Conservation (phyloP, 1,139 yeast genomes). For the Taphrina confusa region DNA sequence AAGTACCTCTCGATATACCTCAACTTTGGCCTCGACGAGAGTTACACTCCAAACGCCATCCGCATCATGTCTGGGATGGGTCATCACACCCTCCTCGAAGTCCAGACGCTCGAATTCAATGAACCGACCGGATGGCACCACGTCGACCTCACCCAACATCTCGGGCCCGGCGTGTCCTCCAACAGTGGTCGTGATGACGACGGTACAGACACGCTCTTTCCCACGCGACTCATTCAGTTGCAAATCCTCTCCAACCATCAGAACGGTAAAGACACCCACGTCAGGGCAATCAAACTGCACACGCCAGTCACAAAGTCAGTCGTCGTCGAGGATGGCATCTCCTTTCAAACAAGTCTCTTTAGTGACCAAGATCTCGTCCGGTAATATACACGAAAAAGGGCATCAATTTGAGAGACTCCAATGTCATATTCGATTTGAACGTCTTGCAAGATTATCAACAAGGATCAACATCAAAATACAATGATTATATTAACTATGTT, state of each 20-base stretch:
- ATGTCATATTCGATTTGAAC: too few species aligned
- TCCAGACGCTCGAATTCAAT: conserved; percentile 62
- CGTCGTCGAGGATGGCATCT: conserved; percentile 4
- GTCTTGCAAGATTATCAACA: too few species aligned
- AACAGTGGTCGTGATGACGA: not conserved
- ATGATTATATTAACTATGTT: too few species aligned
- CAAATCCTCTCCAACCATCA: conserved; percentile 82
- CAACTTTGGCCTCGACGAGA: conserved; percentile 72
- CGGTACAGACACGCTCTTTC: not conserved
- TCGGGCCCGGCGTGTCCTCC: not conserved
- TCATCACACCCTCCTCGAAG: conserved; percentile 77
- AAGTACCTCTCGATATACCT: conserved; percentile 66
- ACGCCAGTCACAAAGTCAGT: conserved; percentile 46
- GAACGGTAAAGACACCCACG: conserved; percentile 93
- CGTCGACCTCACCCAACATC: conserved; percentile 50
- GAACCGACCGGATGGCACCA: conserved; percentile 86
- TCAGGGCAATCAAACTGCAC: conserved; percentile 67
- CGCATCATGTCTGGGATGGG: conserved; percentile 79
- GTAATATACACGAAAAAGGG: too few species aligned
- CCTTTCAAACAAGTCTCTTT: not conserved
- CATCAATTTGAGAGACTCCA: too few species aligned
- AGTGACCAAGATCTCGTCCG: not conserved
- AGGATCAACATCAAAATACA: too few species aligned
- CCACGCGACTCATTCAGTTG: conserved; percentile 62
- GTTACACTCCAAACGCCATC: conserved; percentile 83